These are phyloP conservation scores for Pelargonium fulgidum DNA, from an alignment of 441 rosid species.

Conservation along the genomic window DNA sequence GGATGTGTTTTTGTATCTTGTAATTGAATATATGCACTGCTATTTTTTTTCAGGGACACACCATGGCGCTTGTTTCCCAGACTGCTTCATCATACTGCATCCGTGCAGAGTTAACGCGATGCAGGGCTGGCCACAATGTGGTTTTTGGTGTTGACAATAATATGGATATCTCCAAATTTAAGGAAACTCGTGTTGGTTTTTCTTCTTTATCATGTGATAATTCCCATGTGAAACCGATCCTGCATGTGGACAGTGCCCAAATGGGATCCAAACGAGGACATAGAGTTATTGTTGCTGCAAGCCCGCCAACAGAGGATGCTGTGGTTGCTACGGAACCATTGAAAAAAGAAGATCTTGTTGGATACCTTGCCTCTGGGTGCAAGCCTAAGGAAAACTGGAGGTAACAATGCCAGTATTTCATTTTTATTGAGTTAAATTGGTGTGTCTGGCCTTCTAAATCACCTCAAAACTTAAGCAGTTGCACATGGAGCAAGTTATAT, in stretches of 20 bases:
- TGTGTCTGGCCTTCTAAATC: not conserved
- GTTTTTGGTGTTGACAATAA: constrained; percentile 27
- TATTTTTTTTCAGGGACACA: constrained; percentile 22
- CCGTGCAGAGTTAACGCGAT: constrained; percentile 25
- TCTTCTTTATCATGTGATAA: constrained; percentile 33
- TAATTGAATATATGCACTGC: constrained; percentile 11
- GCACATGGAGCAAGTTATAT: not conserved
- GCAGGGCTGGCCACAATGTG: constrained; percentile 29
- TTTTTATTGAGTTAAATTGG: constrained; percentile 8
- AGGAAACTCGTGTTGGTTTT: constrained; percentile 31
- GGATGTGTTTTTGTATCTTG: not conserved
- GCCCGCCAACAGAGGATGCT: constrained; percentile 86
- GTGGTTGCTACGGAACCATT: constrained; percentile 63
- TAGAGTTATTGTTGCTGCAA: constrained; percentile 59
- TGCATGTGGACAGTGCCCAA: constrained; percentile 23
- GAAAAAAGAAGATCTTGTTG: constrained; percentile 78
- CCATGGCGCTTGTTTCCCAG: constrained; percentile 52
- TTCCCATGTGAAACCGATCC: constrained; percentile 22
- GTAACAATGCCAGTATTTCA: constrained; percentile 26
- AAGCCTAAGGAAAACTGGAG: constrained; percentile 89
- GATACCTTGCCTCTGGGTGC: constrained; percentile 88
- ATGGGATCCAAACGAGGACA: constrained; percentile 38
- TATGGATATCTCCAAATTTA: constrained; percentile 31
- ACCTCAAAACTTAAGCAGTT: not conserved
- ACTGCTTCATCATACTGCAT: constrained; percentile 40